Base-by-base conservation (phyloP, 2,329 filamentous ascomycete species). In the Mollisia scopiformis region DNA sequence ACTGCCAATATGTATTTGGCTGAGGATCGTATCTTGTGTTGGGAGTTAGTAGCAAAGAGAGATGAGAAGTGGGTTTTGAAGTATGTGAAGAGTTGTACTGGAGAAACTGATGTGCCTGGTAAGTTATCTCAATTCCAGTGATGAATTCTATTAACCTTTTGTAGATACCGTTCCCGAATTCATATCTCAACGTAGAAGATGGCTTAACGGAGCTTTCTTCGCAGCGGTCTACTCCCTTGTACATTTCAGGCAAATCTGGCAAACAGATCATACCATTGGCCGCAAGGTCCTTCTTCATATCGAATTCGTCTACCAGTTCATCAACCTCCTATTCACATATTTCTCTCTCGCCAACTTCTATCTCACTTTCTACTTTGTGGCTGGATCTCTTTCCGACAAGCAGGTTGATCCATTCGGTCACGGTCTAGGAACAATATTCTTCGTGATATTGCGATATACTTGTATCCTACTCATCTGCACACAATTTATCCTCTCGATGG, bases 331-430 rank as follows among this genome's bases (percentile, higher is more conserved):
- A 63, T 99, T 99, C 80, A 99, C 95, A 49, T 99, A 92, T 80
- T 98, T 99, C 80, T 97, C 94, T 11, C 87, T 99, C 41, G 93
- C 94, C 76, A 99, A 99, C 81, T 99, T 98, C 82, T 99, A 98
- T 76, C 88, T 99, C 55, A 96, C 93, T 60, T 99, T 99, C 79
- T 99, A 93, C 84, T 99, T 99, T 80, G 89, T 99, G 67, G 93
- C 93, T 23, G 95, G 95, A 46, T 96, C 93, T 41, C 83, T 99
- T 16, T 85, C 90, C 0, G 92, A 98, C 71, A 79, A 85, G 0
- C 80, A 80, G 27, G 81, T 96, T 66, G 95, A 99, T 75, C 96
- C 96, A 0, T 99, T 99, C 69, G 93, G 93, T 16, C 91, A 97
- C 76, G 84, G 88, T 64, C 88, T 96, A 65, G 94, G 91, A 52